Percentiles rank a stretch among this genome's conserved stretches.
Conservation (phyloP, 371 early-diverging fungal genomes). For the Mucor irregularis region DNA sequence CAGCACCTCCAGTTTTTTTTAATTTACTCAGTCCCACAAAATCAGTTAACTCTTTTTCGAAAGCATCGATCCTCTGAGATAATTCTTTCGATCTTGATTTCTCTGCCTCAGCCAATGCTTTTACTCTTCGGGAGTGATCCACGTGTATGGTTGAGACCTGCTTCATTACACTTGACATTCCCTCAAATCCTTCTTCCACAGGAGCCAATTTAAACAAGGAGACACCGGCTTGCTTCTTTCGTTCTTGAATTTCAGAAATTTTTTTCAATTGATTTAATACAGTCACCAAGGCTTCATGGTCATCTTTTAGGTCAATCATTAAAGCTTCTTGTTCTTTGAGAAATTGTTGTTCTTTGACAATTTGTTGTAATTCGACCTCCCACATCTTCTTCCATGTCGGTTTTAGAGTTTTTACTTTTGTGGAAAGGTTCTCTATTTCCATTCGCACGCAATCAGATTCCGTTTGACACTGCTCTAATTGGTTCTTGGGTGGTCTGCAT, state of each 20-base stretch:
- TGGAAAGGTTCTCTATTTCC: constrained; percentile 47
- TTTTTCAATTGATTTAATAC: constrained; percentile 62
- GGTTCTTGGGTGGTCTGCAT: constrained; percentile 59
- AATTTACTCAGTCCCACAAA: constrained; percentile 66
- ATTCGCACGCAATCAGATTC: constrained; percentile 47
- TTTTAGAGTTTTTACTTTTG: constrained; percentile 56
- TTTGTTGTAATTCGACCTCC: constrained; percentile 78
- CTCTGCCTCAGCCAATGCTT: constrained; percentile 70
- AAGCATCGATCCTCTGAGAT: constrained; percentile 65
- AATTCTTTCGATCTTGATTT: constrained; percentile 64
- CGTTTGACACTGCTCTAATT: constrained; percentile 52
- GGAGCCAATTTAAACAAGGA: not conserved
- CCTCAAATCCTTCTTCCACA: constrained; percentile 29
- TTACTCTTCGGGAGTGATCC: constrained; percentile 64
- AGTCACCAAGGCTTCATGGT: constrained; percentile 54
- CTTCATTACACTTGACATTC: constrained; percentile 64
- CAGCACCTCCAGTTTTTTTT: constrained; percentile 71
- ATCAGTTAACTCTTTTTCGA: constrained; percentile 68
- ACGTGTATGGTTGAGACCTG: constrained; percentile 71
- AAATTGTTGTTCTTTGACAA: constrained; percentile 77
- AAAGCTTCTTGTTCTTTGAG: constrained; percentile 74
- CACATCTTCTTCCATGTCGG: constrained; percentile 80
- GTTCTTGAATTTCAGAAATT: constrained; percentile 58
- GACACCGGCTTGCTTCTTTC: constrained; percentile 20
- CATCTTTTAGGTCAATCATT: constrained; percentile 66